Evolutionary conservation across 768 basidiomycete genomes (phyloP).

Genomic region (Trametes cubensis): DNA sequence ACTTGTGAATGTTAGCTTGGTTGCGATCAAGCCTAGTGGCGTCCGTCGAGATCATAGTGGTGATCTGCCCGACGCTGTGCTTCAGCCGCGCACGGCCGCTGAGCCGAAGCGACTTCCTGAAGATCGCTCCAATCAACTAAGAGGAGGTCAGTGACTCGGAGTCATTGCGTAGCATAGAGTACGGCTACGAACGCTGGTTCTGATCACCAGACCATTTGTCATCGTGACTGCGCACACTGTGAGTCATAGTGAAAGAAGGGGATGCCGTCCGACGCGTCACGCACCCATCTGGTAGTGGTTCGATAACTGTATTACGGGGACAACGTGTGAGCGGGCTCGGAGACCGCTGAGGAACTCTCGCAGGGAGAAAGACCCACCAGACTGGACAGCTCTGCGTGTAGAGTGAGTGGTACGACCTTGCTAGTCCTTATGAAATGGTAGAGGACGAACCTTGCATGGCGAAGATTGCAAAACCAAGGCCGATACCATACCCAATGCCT

Average conservation of each 20-base stretch:
- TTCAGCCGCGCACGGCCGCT: conserved; percentile 60
- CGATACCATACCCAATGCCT: conserved; percentile 64
- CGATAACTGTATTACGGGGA: conserved; percentile 23
- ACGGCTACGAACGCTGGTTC: conserved; percentile 45
- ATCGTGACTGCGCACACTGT: conserved; percentile 40
- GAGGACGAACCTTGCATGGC: conserved; percentile 54
- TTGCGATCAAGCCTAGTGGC: conserved; percentile 56
- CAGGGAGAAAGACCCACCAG: conserved; percentile 25
- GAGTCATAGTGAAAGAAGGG: background rate
- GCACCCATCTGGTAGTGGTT: conserved; percentile 50
- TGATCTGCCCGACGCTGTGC: conserved; percentile 67
- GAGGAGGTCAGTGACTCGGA: conserved; percentile 4
- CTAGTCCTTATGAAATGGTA: background rate
- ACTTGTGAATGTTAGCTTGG: conserved; percentile 41
- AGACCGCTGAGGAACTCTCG: background rate
- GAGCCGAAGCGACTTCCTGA: conserved; percentile 68
- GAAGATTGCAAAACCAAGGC: conserved; percentile 59
- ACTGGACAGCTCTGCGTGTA: conserved; percentile 39
- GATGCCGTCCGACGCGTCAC: background rate
- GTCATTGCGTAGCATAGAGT: background rate
- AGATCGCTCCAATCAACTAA: conserved; percentile 49
- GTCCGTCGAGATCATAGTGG: conserved; percentile 71
- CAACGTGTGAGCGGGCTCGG: background rate
- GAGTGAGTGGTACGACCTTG: background rate
- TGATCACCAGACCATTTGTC: conserved; percentile 50